These are phyloP conservation scores for Orbilia blumenaviensis DNA, from an alignment of 2,329 filamentous ascomycete genomes.

Conservation along the genomic window DNA sequence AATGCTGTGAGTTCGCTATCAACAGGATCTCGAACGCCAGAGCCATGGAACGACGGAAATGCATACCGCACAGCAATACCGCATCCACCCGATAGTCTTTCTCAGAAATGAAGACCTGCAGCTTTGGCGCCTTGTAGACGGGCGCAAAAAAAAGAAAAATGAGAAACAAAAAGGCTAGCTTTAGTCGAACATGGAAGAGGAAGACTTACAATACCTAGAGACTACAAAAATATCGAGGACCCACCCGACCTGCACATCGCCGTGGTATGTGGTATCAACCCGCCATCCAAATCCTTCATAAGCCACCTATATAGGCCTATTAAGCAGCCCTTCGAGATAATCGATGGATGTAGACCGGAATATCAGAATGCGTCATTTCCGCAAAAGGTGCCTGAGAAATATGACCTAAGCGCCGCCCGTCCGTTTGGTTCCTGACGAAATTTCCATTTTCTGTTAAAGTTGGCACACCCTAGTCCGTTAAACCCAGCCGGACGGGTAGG, in stretches of 20 bases:
- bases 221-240: slow-evolving; percentile 12
- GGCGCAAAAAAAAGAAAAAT: slow-evolving; percentile 4
- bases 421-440: slow-evolving; percentile 38
- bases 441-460: slow-evolving; percentile 45
- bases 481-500: slow-evolving; percentile 49
- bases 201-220: neutral
- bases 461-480: slow-evolving; percentile 29
- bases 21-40: slow-evolving; percentile 18
- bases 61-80: slow-evolving; percentile 1
- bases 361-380: slow-evolving; percentile 37
- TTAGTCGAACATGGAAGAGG: neutral
- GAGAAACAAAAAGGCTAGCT: neutral
- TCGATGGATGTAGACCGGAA: neutral
- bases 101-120: slow-evolving; percentile 24
- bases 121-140: slow-evolving; percentile 25
- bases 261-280: neutral
- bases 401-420: slow-evolving; percentile 29
- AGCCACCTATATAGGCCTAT: slow-evolving; percentile 11
- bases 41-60: slow-evolving; percentile 32
- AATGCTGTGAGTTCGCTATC: neutral
- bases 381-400: neutral
- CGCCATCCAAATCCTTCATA: slow-evolving; percentile 13
- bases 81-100: neutral
- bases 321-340: slow-evolving; percentile 17
- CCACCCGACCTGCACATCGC: neutral